A percentile compares a stretch with the other conserved stretches of the same genome.
These are phyloP conservation scores for Saccharomyces hybrid DNA, from an alignment of 1,139 yeast genomes.

Conservation along the genomic window DNA sequence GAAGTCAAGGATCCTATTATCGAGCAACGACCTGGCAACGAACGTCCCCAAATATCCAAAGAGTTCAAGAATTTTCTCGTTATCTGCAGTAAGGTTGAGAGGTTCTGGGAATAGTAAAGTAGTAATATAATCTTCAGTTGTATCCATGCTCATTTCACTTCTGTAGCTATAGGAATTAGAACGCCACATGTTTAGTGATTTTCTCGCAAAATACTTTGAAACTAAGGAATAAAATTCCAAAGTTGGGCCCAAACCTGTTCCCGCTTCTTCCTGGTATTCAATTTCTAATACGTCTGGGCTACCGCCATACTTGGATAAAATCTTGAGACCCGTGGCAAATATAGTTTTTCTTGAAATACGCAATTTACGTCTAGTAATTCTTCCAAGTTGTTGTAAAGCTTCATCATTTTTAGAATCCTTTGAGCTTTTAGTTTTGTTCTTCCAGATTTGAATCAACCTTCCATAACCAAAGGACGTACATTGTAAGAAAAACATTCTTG, in stretches of 20 bases:
- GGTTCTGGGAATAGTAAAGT: slow-evolving; percentile 75
- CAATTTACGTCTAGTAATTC: slow-evolving; percentile 74
- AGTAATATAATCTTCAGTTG: slow-evolving; percentile 39
- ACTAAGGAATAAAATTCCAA: slow-evolving; percentile 82
- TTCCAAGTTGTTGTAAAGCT: slow-evolving; percentile 48
- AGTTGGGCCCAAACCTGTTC: slow-evolving; percentile 95
- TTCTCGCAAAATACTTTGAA: slow-evolving; percentile 62
- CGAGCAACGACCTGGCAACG: slow-evolving; percentile 79
- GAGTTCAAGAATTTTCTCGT: slow-evolving; percentile 42
- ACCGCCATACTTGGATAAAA: slow-evolving; percentile 68
- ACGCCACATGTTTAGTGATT: slow-evolving; percentile 65
- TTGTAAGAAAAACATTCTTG: slow-evolving; percentile 70
- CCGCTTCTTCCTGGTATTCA: slow-evolving; percentile 88
- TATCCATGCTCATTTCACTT: slow-evolving; percentile 32
- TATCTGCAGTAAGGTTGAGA: slow-evolving; percentile 33
- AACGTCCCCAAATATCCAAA: slow-evolving; percentile 74
- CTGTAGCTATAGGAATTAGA: slow-evolving; percentile 15
- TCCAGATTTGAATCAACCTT: slow-evolving; percentile 77
- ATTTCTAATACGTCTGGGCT: slow-evolving; percentile 79
- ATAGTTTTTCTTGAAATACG: slow-evolving; percentile 66
- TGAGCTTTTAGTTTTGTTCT: slow-evolving; percentile 43
- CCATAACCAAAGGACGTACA: slow-evolving; percentile 92
- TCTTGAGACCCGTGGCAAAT: slow-evolving; percentile 73
- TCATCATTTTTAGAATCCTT: slow-evolving; percentile 25
- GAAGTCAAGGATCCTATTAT: slow-evolving; percentile 80